Percentiles rank a stretch among this genome's conserved stretches.
phyloP scores from a whole-genome alignment of 805 yeast genomes.

The Candida sithepensis region DNA sequence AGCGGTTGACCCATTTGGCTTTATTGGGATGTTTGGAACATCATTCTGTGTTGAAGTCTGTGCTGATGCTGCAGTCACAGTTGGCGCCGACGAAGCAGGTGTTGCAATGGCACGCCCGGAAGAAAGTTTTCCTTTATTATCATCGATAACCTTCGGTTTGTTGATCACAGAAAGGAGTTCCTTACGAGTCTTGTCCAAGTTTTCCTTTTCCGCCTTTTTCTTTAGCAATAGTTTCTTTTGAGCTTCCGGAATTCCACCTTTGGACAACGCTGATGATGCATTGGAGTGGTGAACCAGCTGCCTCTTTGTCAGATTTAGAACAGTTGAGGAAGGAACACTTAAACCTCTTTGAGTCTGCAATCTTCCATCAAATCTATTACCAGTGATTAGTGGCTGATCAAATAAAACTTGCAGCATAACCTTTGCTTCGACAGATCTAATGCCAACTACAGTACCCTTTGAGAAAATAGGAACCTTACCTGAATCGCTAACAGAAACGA shows the following conservation, averaged over 20 bases:
- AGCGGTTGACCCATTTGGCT: constrained; percentile 17
- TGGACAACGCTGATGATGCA: constrained; percentile 45
- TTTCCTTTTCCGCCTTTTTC: constrained; percentile 25
- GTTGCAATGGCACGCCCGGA: not conserved
- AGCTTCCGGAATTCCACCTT: constrained; percentile 19
- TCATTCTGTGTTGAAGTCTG: constrained; percentile 2
- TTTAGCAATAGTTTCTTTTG: constrained; percentile 18
- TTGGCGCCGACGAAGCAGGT: too few species aligned
- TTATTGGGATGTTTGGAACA: not conserved
- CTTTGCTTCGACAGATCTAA: constrained; percentile 53
- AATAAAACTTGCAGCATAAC: constrained; percentile 73
- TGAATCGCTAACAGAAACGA: constrained; percentile 75
- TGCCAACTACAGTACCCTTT: constrained; percentile 85
- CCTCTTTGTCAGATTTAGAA: constrained; percentile 69
- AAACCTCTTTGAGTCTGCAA: constrained; percentile 77
- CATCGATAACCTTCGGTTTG: constrained; percentile 23
- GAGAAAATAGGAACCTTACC: constrained; percentile 88
- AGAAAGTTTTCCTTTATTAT: constrained; percentile 7
- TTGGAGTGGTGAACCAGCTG: constrained; percentile 77
- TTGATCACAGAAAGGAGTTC: constrained; percentile 45
- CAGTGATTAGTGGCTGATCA: constrained; percentile 80
- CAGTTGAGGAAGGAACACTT: constrained; percentile 73
- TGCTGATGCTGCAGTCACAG: too few species aligned
- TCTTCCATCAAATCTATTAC: constrained; percentile 77
- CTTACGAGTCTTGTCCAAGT: constrained; percentile 32